Base-by-base conservation (phyloP, 345 rosid species). In the Gossypium turneri region DNA sequence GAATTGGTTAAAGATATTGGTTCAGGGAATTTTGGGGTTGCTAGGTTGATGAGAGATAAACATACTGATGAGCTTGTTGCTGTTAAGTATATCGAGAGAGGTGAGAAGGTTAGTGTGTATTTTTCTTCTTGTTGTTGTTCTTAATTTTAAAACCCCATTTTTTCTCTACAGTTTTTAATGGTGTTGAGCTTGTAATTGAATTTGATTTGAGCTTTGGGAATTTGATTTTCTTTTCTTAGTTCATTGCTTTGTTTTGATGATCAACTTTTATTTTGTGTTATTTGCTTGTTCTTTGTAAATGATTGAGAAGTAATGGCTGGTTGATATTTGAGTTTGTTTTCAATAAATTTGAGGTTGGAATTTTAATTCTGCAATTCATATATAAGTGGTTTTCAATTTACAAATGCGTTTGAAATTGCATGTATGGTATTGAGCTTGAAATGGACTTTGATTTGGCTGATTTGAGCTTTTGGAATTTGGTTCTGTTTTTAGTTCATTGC, bases 81-180 rank as follows among this genome's bases (percentile, higher is more conserved):
- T 57, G 92, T 91, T 17, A 91, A 91, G 86, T 91, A 89, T 69
- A 91, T 91, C 86, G 97, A 91, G 90, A 82, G 97, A 80, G 97
- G 97, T 82, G 88, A 86, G 77, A 89, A 87, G 90, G 92, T 89
- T 64, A 64, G 84, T 85, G 56, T 34, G 38, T 34, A 34, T 48
- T 9, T 22, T 51, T 4, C 0, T 12, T 52, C 0, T n/a, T n/a
- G 0, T 77, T 20, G 9, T 24, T 51, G 1, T 20, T 76, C 27
- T 77, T 59, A 24, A 9, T 47, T n/a, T 25, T 19, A 57, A 13
- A 24, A 7, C 43, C 57, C 62, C 19, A 7, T 20, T 9, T 24
- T n/a, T 57, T 48, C 17, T 12, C 2, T 22, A 1, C 7, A 34
- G n/a, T 29, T 61, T 45, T 41, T n/a, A 16, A 11, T 70, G 48